Conservation (phyloP, 1,284 basidiomycete species). For the Austroboletus niveus region DNA sequence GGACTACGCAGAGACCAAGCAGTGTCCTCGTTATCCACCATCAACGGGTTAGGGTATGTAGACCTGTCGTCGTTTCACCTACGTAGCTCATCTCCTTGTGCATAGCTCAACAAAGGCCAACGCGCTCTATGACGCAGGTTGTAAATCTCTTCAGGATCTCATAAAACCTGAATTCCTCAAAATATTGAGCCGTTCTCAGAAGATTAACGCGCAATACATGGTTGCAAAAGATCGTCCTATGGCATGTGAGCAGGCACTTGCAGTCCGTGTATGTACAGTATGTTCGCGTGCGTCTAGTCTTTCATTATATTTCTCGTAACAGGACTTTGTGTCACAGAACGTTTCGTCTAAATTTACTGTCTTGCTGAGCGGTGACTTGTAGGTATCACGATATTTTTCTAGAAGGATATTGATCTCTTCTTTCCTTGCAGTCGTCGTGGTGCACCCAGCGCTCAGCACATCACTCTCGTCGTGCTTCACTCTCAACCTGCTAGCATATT, state of each 20-base stretch:
- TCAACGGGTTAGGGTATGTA: conserved; percentile 27
- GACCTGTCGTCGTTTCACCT: conserved; percentile 10
- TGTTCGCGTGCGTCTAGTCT: not conserved
- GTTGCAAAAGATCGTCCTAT: conserved; percentile 38
- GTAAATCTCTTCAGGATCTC: conserved; percentile 43
- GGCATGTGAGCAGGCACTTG: conserved; percentile 40
- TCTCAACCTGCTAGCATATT: conserved; percentile 40
- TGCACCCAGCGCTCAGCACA: conserved; percentile 31
- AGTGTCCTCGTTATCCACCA: conserved; percentile 13
- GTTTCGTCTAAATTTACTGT: conserved; percentile 47
- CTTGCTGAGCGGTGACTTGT: conserved; percentile 51
- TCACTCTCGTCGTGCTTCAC: conserved; percentile 45
- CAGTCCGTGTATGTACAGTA: conserved; percentile 38
- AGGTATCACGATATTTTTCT: conserved; percentile 26
- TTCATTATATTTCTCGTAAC: not conserved
- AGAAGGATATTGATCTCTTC: conserved; percentile 2
- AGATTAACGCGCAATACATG: conserved; percentile 38
- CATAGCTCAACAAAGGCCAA: conserved; percentile 40
- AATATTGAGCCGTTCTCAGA: conserved; percentile 38
- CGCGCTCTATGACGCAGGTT: conserved; percentile 47
- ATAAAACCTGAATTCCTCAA: conserved; percentile 36
- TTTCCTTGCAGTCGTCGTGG: conserved; percentile 42
- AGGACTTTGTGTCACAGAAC: conserved; percentile 46
- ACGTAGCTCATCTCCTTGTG: not conserved
- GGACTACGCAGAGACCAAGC: conserved; percentile 16